A percentile compares a stretch with the other conserved stretches of the same genome.
Conservation (phyloP, 345 rosid genomes). For the Hibiscus syriacus region DNA sequence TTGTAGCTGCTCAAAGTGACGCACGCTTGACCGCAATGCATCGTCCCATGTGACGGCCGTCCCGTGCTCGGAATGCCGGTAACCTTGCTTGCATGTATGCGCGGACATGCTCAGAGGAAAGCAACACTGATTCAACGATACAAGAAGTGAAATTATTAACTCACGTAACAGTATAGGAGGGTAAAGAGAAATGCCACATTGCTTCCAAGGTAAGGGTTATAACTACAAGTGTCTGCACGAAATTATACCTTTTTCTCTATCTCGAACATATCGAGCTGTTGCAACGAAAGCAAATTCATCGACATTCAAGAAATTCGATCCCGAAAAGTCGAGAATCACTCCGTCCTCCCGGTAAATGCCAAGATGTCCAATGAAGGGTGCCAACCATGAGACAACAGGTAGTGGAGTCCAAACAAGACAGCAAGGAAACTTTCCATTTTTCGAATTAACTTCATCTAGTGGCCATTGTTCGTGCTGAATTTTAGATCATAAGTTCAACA, state of each 20-base stretch:
- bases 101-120: slow-evolving; percentile 57
- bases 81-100: slow-evolving; percentile 76
- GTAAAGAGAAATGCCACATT: not conserved
- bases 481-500: slow-evolving; percentile 29
- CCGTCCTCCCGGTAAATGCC: slow-evolving; percentile 96
- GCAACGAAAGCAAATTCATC: slow-evolving; percentile 76
- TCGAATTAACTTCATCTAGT: slow-evolving; percentile 55
- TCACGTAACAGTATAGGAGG: not conserved
- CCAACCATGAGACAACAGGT: slow-evolving; percentile 94
- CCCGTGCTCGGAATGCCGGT: slow-evolving; percentile 63
- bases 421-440: slow-evolving; percentile 73
- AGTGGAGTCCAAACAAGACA: slow-evolving; percentile 91
- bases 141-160: slow-evolving; percentile 5
- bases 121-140: slow-evolving; percentile 57
- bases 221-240: not conserved
- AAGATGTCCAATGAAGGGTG: slow-evolving; percentile 93
- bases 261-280: slow-evolving; percentile 76
- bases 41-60: slow-evolving; percentile 78
- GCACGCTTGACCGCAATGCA: slow-evolving; percentile 39
- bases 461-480: slow-evolving; percentile 73
- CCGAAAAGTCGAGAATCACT: slow-evolving; percentile 60
- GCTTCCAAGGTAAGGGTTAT: not conserved
- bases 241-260: slow-evolving; percentile 60
- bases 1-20: slow-evolving; percentile 75
- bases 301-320: slow-evolving; percentile 62